Evolutionary conservation across 2,329 filamentous ascomycete genomes (phyloP), one percentile per base, ranked within the genome.

Genomic region (Colletotrichum trifolii): DNA sequence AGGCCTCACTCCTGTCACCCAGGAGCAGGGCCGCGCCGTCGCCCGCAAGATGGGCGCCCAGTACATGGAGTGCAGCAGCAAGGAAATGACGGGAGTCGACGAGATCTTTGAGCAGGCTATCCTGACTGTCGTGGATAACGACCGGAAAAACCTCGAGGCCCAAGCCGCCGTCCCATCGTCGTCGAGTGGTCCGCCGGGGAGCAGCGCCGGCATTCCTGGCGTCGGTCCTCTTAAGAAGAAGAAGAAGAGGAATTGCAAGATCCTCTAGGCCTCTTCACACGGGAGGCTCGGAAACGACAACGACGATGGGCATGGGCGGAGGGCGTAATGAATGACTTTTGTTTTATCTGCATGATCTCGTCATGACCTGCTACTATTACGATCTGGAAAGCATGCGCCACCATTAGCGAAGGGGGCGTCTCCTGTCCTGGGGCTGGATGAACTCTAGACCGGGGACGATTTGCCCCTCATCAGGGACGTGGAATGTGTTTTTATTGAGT

Each of bases 61-160:
- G 74, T 99, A 99, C 82, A 95, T 97, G 87, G 96, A 99, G 82
- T 99, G 96, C 85, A 97, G 94, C 76, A 97, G 93, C 79, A 98
- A 98, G 81, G 96, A 97, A 80, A 96, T 97, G 91, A 89, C 86
- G 58, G 96, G 96, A 61, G 95, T 99, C 49, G 93, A 98, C 77
- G 95, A 98, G 74, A 96, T 98, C 75, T 99, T 99, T 79, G 91
- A 96, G 77, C 85, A 89, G 67, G 96, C 96, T 60, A 94, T 99
- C 75, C 88, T 94, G 73, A 95, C 92, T 55, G 94, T 96, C 38
- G 93, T 99, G 35, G 89, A 91, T 70, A 92, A 94, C 73, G 93
- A 94, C 75, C 81, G 84, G 73, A 89, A 89, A 76, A 89, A 87
- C 72, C 78, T 85, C 67, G 85, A 88, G 75, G 77, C 79, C 67